Base-by-base conservation (phyloP, 1,284 basidiomycete species). In the Ceratobasidium sp. region DNA sequence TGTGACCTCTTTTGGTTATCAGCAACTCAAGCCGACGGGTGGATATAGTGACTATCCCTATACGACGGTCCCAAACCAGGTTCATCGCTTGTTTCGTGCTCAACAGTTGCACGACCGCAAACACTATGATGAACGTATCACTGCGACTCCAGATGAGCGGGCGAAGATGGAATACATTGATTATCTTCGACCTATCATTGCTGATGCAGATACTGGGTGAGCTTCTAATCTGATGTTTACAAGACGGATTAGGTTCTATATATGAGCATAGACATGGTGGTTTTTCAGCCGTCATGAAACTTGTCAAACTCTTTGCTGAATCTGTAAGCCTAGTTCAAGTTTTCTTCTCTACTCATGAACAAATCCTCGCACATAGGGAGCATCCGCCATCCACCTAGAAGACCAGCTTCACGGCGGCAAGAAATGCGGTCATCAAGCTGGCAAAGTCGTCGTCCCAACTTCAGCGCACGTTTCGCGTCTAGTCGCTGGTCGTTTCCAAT, bases 211-310 rank as follows among this genome's bases (percentile, higher is more conserved):
- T 86, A 97, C 96, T 64, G 96, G 95, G 94, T 96, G 81, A 85
- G 87, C 84, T 70, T 56, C n/a, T 57, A 42, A 26, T n/a, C 44
- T 62, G 9, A 77, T 57, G 33, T 67, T 65, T 65, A 17, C 26
- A 28, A 68, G 56, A 9, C 26, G 5, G 26, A 17, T 26, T 28
- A 33, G 64, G 42, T 40, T 40, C 44, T 4, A 15, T 5, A 28
- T 40, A 13, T 23, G 48, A 44, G 15, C 48, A 5, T 23, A 96
- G 94, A 33, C 94, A 97, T 83, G 96, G 95, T 81, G 97, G 97
- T 78, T 88, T 96, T 9, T 98, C 97, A 40, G 92, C 97, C 50
- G 96, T 99, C 69, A 97, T 99, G 95, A 99, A 98, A 87, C 89
- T 97, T n/a, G 90, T 90, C 66, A 97, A 97, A 84, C 88, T 96